Percentiles rank a stretch among this genome's conserved stretches.
Evolutionary conservation across 2,329 filamentous ascomycete species (phyloP).

Genomic region (Helotiales sp.): DNA sequence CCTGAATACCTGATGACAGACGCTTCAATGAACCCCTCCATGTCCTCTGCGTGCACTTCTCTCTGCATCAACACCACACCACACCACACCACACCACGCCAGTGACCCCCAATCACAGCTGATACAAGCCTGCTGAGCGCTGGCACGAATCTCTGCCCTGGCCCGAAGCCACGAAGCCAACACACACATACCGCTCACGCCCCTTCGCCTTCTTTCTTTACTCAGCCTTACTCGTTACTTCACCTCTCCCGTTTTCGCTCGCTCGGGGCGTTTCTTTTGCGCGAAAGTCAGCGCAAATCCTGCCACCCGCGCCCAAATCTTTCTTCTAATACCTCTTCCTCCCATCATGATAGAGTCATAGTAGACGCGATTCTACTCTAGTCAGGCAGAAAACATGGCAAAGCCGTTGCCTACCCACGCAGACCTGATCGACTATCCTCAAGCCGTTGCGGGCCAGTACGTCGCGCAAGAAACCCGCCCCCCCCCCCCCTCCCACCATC

Average conservation of each 20-base stretch:
- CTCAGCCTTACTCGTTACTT: conserved; percentile 34
- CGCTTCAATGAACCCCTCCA: conserved; percentile 9
- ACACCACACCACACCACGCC: conserved; percentile 1
- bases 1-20: too few species aligned
- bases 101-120: conserved; percentile 6
- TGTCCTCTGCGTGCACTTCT: background rate
- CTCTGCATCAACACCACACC: background rate
- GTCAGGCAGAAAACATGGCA: conserved; percentile 43
- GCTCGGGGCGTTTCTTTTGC: conserved; percentile 22
- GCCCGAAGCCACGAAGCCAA: conserved; percentile 32
- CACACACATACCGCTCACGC: conserved; percentile 2
- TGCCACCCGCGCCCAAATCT: conserved; percentile 12
- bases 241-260: conserved; percentile 10
- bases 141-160: conserved; percentile 6
- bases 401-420: conserved; percentile 49
- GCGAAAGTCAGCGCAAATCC: conserved; percentile 21
- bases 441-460: conserved; percentile 86
- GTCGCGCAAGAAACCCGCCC: conserved; percentile 45
- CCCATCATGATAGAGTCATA: conserved; percentile 43
- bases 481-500: conserved; percentile 8
- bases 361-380: conserved; percentile 35
- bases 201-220: conserved; percentile 14
- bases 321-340: conserved; percentile 27
- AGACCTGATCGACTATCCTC: conserved; percentile 70
- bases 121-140: conserved; percentile 12